Evolutionary conservation across 208 protist genomes (phyloP), one percentile per base, ranked within the genome.

Genomic region (Crithidia bombi): DNA sequence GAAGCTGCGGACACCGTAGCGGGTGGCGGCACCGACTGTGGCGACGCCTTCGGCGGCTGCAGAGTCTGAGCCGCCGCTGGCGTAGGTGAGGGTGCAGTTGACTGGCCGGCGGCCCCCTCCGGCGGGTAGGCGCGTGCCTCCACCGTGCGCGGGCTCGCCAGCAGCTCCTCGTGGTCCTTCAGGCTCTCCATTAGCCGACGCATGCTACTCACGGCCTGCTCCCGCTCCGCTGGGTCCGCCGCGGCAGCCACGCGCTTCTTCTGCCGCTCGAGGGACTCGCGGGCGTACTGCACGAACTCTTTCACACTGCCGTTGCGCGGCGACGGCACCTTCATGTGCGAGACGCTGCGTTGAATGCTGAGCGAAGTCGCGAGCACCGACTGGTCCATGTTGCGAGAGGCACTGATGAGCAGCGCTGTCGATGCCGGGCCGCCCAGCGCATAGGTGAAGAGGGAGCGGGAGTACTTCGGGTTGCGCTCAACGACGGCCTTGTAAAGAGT

Each of bases 261-360:
- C 46, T 81, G 67, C 25, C 51, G 59, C 38, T 74, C 57, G 36
- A 79, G 52, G 26, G 65, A 74, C 32, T 46, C 50, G 15, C 63
- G 66, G 28, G 67, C 64, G 49, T 75, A 77, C 47, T 65, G 39
- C 33, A 89, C 65, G 58, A 87, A 89, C 47, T 83, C 59, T 61
- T 75, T 83, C 39, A 91, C 86, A 69, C 82, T 91, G 30, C 86
- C 86, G 57, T 56, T 64, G 47, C 72, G 82, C 25, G 72, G 38
- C 39, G 67, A 66, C 5, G 67, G 64, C 39, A 75, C 74, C 52
- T 75, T 73, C 23, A 76, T 75, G 52, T 71, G 65, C 25, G 70
- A 72, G 14, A 87, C 44, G 41, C 66, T 77, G 69, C 69, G 73
- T 54, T 87, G 82, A 21, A 57, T 41, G 50, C 69, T 73, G 49